Conservation (phyloP, 495 filamentous ascomycete genomes). For the Tetracladium setigerum region DNA sequence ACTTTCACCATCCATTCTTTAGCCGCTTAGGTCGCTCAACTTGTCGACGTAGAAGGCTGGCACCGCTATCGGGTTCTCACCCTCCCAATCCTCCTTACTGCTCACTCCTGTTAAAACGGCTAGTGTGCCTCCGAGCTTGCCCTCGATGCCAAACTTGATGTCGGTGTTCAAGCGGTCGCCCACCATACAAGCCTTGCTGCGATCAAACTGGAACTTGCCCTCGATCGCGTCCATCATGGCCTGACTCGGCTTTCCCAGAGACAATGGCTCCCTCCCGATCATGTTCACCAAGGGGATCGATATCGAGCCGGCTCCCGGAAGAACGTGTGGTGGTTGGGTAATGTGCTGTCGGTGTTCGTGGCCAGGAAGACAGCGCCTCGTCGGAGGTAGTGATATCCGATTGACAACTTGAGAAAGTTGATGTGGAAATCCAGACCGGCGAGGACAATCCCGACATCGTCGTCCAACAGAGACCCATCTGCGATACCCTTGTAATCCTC, state of each 20-base stretch:
- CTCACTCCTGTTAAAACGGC: conserved; percentile 87
- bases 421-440: conserved; percentile 86
- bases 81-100: conserved; percentile 72
- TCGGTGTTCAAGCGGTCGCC: conserved; percentile 93
- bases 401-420: conserved; percentile 84
- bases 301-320: conserved; percentile 86
- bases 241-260: conserved; percentile 90
- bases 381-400: conserved; percentile 77
- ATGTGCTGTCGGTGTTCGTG: conserved; percentile 84
- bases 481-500: conserved; percentile 74
- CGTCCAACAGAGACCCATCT: conserved; percentile 68
- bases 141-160: conserved; percentile 91
- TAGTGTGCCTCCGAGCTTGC: conserved; percentile 82
- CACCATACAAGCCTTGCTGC: conserved; percentile 85
- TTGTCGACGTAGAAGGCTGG: conserved; percentile 77
- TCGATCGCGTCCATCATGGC: conserved; percentile 99
- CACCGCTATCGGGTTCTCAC: conserved; percentile 47
- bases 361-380: conserved; percentile 85
- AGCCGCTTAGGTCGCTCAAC: conserved; percentile 63
- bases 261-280: conserved; percentile 58
- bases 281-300: conserved; percentile 74
- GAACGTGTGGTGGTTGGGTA: conserved; percentile 69
- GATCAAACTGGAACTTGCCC: conserved; percentile 86
- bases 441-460: conserved; percentile 83
- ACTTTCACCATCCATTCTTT: too few species aligned